Conservation (phyloP, 2,329 filamentous ascomycete species). For the Xylaria digitata region DNA sequence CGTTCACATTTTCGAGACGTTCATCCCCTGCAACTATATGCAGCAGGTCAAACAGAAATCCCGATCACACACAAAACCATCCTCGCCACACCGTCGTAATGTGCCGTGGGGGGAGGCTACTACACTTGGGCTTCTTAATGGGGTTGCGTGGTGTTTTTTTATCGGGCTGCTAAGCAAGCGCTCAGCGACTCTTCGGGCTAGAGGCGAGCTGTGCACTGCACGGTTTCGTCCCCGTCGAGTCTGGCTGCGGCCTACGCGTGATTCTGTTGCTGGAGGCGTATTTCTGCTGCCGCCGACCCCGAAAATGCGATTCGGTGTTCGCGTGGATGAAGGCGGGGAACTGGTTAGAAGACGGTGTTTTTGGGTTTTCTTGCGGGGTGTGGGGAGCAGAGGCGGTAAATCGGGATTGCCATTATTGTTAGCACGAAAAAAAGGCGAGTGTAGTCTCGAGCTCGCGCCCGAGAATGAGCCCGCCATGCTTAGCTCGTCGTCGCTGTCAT, state of each 20-base stretch:
- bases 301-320: slow-evolving; percentile 18
- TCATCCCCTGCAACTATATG: slow-evolving; percentile 45
- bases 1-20: background rate
- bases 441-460: slow-evolving; percentile 21
- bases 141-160: slow-evolving; percentile 39
- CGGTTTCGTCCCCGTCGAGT: slow-evolving; percentile 22
- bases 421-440: slow-evolving; percentile 25
- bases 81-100: slow-evolving; percentile 59
- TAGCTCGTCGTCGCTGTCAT: slow-evolving; percentile 44
- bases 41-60: slow-evolving; percentile 71
- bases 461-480: slow-evolving; percentile 38
- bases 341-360: slow-evolving; percentile 27
- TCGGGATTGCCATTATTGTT: slow-evolving; percentile 14
- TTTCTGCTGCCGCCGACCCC: slow-evolving; percentile 6
- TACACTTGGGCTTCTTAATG: slow-evolving; percentile 36
- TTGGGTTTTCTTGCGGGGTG: slow-evolving; percentile 34
- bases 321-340: slow-evolving; percentile 6
- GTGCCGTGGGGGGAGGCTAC: slow-evolving; percentile 31
- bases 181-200: slow-evolving; percentile 42
- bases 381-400: slow-evolving; percentile 29
- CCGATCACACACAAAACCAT: slow-evolving; percentile 65
- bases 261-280: slow-evolving; percentile 41
- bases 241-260: slow-evolving; percentile 30
- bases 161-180: slow-evolving; percentile 41
- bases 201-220: slow-evolving; percentile 46